Evolutionary conservation across 306 rosid genomes (phyloP), one percentile per base, ranked within the genome.

Genomic region (Ochetophila trinervis): DNA sequence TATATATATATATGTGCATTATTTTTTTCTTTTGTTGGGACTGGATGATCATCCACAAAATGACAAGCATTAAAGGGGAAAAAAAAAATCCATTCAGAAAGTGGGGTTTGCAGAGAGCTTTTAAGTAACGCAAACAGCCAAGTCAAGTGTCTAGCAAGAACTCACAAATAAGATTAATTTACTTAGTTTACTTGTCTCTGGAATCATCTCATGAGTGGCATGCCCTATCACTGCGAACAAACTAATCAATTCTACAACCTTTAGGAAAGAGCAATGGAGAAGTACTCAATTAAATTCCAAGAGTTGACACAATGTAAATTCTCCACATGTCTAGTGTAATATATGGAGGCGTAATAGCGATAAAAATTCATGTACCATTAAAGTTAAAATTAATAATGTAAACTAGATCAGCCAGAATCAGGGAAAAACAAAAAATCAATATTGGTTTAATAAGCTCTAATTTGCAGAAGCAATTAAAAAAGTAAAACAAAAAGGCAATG

Each of bases 111-210:
- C 53, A 8, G 45, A 18, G 66, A 62, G 22, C 68, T 30, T 57
- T 51, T 50, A 20, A 50, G 21, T 20, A 8, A 21, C 35, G 69
- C 65, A 37, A 49, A 62, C 68, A 65, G 61, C 24, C 49, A 52
- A 45, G 37, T 63, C 70, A 48, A 36, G 45, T 34, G 16, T 37
- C 17, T 9, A 24, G 40, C 58, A 57, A 37, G 19, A 34, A 54
- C 34, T 18, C 66, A 64, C 44, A 50, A 19, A 14, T 47, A 53
- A 52, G 32, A 12, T 52, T 27, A 22, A 16, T 40, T 45, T 23
- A 42, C 44, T 34, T 10, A 18, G 18, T 35, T 59, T 34, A 17
- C 23, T 23, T 14, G 30, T 13, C 58, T 35, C 63, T 6, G 45
- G 19, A 36, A 36, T 9, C 51, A 57, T 19, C 17, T 60, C 17